phyloP scores from a whole-genome alignment of 768 basidiomycete genomes.

The Dioszegia aurantiaca region DNA sequence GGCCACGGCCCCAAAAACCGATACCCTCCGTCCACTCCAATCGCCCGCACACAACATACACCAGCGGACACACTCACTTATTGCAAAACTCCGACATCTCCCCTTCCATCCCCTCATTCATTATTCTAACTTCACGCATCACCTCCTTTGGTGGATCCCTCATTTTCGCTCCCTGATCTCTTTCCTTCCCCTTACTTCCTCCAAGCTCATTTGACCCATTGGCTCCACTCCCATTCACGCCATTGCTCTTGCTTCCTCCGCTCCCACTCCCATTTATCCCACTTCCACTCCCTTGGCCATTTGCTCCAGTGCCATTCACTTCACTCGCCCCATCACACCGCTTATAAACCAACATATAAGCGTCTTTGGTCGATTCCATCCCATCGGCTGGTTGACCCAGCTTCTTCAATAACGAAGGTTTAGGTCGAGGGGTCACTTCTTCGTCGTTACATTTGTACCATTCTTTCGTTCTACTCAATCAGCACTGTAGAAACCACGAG shows the following conservation, averaged over 20 bases:
- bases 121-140: slow-evolving; percentile 12
- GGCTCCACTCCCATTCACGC: too few relatives aligned
- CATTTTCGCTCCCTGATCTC: too few relatives aligned
- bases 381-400: slow-evolving; percentile 1
- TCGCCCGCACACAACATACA: too few relatives aligned
- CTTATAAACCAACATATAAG: slow-evolving; percentile 92
- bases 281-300: not conserved
- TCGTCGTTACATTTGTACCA: slow-evolving; percentile 98
- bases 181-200: too few relatives aligned
- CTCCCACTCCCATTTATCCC: not conserved
- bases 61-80: slow-evolving; percentile 34
- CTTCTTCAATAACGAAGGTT: slow-evolving; percentile 17
- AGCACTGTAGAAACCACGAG: not conserved
- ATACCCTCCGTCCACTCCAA: too few relatives aligned
- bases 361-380: slow-evolving; percentile 64
- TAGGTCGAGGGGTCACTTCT: slow-evolving; percentile 62
- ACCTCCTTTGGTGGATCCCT: slow-evolving; percentile 15
- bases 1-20: too few relatives aligned
- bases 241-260: not conserved
- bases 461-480: slow-evolving; percentile 58
- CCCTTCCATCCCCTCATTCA: slow-evolving; percentile 12
- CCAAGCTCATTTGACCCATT: too few relatives aligned
- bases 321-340: slow-evolving; percentile 30
- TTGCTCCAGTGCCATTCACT: not conserved
- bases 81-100: slow-evolving; percentile 16